Base-by-base conservation (phyloP, 1,139 yeast species). In the Blastobotrys ciferrii region DNA sequence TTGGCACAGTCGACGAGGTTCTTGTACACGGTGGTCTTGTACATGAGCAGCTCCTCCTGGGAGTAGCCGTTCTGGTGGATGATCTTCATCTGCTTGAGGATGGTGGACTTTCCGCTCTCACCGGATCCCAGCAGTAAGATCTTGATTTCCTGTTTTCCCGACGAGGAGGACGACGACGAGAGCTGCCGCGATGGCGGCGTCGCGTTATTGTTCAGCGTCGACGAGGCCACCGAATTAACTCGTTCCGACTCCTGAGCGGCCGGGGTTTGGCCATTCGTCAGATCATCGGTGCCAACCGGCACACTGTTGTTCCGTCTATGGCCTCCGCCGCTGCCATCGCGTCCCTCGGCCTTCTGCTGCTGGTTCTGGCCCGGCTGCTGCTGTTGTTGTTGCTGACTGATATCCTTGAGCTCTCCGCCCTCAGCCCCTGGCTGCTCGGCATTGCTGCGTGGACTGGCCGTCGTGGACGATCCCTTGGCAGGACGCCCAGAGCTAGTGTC, bases 101-200 rank as follows among this genome's bases (percentile, higher is more conserved):
- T 80, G 19, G 91, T 84, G 11, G 87, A 81, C 62, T 84, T 84
- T 6, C 91, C 91, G 54, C 84, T 77, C 61, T 84, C 91, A 3
- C 91, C 91, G 0, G 87, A 80, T 4, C 89, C 91, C 48, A 84
- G 72, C 45, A 84, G 71, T 38, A 84, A 71, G 45, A 84, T 77
- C 64, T 84, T 84, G 48, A 82, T 80, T 52, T 70, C 75, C 31
- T 54, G 50, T 23, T 42, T 44, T 14, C 30, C 42, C 15, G 33
- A 13, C 31, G 13, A 35, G 13, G 39, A 7, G 4, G 31, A 32
- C 17, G 45, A 33, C 4, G 38, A 33, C 38, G 38, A 33, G 7
- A 40, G 13, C 25, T 40, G 35, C 9, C 43, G 43, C 11, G 43
- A 36, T 5, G 40, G 32, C 12, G 35, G 19, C 14, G 43, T 40